Evolutionary conservation across 352 stramenopile species (phyloP).

Genomic region (Bremia lactucae): DNA sequence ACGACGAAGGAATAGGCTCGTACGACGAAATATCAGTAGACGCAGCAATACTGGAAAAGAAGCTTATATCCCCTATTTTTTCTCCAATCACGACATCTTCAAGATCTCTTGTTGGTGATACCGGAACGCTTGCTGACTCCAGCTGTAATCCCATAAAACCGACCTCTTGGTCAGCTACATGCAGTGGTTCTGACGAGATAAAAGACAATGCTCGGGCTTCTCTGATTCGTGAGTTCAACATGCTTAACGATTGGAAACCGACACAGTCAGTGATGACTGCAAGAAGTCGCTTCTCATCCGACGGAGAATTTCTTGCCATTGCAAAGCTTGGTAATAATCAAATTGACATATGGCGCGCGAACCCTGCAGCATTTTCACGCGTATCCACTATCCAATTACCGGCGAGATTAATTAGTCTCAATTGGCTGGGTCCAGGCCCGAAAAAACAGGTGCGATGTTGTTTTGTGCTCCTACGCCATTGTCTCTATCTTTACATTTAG

Average conservation of each 20-base stretch:
- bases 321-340: slow-evolving; percentile 26
- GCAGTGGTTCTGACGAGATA: background rate
- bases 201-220: slow-evolving; percentile 7
- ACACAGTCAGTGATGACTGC: slow-evolving; percentile 22
- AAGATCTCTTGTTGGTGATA: slow-evolving; percentile 1
- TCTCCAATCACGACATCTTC: slow-evolving; percentile 8
- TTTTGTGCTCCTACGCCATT: too few species aligned
- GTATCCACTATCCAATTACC: slow-evolving; percentile 21
- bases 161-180: slow-evolving; percentile 6
- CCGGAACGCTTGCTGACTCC: background rate
- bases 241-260: slow-evolving; percentile 26
- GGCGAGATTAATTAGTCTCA: slow-evolving; percentile 13
- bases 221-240: slow-evolving; percentile 30
- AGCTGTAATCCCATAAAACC: slow-evolving; percentile 5
- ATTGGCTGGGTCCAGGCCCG: slow-evolving; percentile 22
- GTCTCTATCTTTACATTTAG: background rate
- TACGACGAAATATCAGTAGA: slow-evolving; percentile 12
- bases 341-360: slow-evolving; percentile 36
- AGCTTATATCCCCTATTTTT: slow-evolving; percentile 15
- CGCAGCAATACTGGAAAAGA: slow-evolving; percentile 3
- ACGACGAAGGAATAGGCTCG: slow-evolving; percentile 7
- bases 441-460: slow-evolving; percentile 22
- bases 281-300: slow-evolving; percentile 24
- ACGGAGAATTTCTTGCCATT: slow-evolving; percentile 29
- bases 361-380: slow-evolving; percentile 14